Conservation (phyloP, 2,329 filamentous ascomycete genomes). For the Fusarium brevicatenulatum region DNA sequence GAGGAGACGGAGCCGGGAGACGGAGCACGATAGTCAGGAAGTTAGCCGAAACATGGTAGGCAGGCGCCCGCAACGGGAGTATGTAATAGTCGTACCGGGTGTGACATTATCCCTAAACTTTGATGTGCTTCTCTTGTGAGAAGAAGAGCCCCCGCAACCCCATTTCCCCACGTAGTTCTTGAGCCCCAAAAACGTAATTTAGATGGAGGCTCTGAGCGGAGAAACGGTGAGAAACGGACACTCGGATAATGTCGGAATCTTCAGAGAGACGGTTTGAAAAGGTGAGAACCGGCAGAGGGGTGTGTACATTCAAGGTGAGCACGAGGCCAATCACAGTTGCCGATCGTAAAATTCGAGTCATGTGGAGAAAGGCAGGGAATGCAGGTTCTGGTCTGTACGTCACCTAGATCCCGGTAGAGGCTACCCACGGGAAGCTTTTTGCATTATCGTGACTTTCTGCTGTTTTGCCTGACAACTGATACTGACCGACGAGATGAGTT, state of each 20-base stretch:
- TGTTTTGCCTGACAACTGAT: conserved; percentile 26
- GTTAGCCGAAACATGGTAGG: conserved; percentile 40
- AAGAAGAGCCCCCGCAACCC: conserved; percentile 20
- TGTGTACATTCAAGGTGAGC: conserved; percentile 22
- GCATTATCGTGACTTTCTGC: conserved; percentile 39
- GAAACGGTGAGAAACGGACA: conserved; percentile 37
- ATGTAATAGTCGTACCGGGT: conserved; percentile 5
- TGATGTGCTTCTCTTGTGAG: neutral
- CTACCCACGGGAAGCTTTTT: conserved; percentile 33
- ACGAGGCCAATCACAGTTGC: conserved; percentile 23
- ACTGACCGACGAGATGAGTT: conserved; percentile 4
- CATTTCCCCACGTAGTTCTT: conserved; percentile 34
- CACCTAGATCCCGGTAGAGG: conserved; percentile 34
- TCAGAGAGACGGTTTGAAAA: conserved; percentile 7
- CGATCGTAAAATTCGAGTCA: neutral
- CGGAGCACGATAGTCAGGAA: conserved; percentile 41
- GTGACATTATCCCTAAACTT: conserved; percentile 16
- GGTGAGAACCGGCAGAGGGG: conserved; percentile 23
- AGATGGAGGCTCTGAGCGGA: conserved; percentile 39
- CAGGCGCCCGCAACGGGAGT: conserved; percentile 39
- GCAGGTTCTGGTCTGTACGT: conserved; percentile 34
- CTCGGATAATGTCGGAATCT: conserved; percentile 39
- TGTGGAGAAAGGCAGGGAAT: conserved; percentile 30
- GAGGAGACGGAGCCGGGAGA: conserved; percentile 34
- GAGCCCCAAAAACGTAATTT: conserved; percentile 39